Evolutionary conservation across 495 filamentous ascomycete species (phyloP).

Genomic region (Hypoxylon cercidicola): DNA sequence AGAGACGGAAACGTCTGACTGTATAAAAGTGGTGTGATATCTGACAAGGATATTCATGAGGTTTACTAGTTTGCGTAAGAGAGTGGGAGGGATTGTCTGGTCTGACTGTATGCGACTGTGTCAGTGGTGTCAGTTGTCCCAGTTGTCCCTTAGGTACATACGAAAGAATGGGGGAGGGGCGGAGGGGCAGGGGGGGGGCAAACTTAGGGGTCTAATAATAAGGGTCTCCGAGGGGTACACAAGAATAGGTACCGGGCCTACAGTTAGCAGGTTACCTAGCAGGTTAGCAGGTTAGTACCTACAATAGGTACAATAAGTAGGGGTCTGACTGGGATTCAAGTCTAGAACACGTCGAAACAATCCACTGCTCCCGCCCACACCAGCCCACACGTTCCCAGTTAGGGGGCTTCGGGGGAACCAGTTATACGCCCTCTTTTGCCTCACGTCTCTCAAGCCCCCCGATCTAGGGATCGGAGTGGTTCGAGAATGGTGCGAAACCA

Average conservation of each 20-base stretch:
- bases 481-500: conserved; percentile 43
- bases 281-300: too few relatives aligned
- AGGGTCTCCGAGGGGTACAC: background rate
- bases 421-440: conserved; percentile 18
- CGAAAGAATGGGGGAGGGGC: conserved; percentile 26
- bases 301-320: background rate
- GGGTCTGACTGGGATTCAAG: conserved; percentile 1
- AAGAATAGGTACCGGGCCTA: too few relatives aligned
- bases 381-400: conserved; percentile 26
- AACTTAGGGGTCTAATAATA: background rate
- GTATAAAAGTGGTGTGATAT: conserved; percentile 29
- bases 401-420: conserved; percentile 5
- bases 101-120: background rate
- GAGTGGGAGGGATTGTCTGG: conserved; percentile 24
- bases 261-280: too few relatives aligned
- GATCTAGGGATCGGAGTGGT: conserved; percentile 38
- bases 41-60: conserved; percentile 13
- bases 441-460: conserved; percentile 23
- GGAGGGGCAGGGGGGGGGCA: conserved; percentile 2
- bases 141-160: too few relatives aligned
- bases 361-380: conserved; percentile 7
- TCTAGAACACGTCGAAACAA: conserved; percentile 42
- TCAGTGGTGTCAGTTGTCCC: too few relatives aligned
- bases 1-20: background rate
- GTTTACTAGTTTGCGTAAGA: background rate